Evolutionary conservation across 2,329 filamentous ascomycete species (phyloP).

Genomic region (Talaromyces sp.): DNA sequence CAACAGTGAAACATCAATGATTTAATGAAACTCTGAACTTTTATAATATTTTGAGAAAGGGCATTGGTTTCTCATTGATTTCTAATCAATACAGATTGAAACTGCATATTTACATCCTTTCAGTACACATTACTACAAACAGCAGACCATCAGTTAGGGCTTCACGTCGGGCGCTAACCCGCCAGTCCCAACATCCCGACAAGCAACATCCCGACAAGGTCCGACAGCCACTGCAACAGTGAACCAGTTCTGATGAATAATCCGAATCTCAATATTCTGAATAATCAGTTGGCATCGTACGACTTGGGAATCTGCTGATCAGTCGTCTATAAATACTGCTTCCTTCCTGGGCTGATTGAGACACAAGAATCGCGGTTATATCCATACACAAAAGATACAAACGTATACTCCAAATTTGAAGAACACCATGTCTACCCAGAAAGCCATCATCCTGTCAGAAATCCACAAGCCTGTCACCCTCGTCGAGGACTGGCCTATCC

Average conservation of each 20-base stretch:
- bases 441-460: neutral
- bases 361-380: too few species aligned
- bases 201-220: neutral
- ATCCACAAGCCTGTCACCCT: neutral
- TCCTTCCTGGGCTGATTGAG: too few species aligned
- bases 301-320: too few species aligned
- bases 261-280: neutral
- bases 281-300: too few species aligned
- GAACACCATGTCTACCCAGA: neutral
- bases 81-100: too few species aligned
- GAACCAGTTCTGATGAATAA: neutral
- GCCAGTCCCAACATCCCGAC: neutral
- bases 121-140: neutral
- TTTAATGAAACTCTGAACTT: too few species aligned
- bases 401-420: neutral
- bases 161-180: neutral
- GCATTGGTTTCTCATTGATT: too few species aligned
- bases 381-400: too few species aligned
- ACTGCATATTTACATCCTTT: too few species aligned
- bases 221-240: neutral
- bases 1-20: too few species aligned
- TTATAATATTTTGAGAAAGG: too few species aligned
- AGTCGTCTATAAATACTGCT: too few species aligned
- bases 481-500: slow-evolving; percentile 19
- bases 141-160: neutral